Conservation (phyloP, 2,329 filamentous ascomycete genomes). For the Periconia sp. region DNA sequence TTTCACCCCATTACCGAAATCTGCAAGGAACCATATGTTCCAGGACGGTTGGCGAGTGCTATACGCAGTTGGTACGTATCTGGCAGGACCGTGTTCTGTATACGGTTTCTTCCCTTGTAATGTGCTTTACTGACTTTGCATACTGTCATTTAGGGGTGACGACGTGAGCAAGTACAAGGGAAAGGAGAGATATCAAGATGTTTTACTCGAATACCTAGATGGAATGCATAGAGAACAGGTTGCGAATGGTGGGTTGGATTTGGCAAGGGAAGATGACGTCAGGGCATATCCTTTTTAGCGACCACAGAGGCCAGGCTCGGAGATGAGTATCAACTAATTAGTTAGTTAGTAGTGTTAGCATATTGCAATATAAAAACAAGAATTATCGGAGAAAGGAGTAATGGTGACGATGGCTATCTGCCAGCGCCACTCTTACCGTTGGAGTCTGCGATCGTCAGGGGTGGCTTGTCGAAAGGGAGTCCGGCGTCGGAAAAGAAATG, state of each 20-base stretch:
- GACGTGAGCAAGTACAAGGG: conserved; percentile 80
- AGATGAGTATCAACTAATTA: background rate
- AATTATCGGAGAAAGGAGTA: background rate
- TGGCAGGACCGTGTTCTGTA: background rate
- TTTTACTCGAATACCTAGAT: conserved; percentile 77
- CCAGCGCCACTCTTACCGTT: too few species aligned
- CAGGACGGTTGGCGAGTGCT: conserved; percentile 74
- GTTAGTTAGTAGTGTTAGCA: too few species aligned
- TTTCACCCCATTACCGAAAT: conserved; percentile 72
- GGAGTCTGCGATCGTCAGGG: background rate
- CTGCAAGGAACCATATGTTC: conserved; percentile 72
- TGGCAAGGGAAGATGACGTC: conserved; percentile 62
- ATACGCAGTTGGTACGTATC: conserved; percentile 63
- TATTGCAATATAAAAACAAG: too few species aligned
- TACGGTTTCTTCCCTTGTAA: background rate
- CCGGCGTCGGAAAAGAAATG: background rate
- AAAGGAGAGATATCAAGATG: conserved; percentile 69
- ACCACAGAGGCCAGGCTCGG: background rate
- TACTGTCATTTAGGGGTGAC: conserved; percentile 58
- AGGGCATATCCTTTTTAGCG: conserved; percentile 62
- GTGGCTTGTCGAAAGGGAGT: background rate
- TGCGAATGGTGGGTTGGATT: conserved; percentile 60
- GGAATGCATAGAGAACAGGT: conserved; percentile 73
- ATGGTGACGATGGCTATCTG: background rate
- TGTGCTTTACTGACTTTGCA: background rate